Conservation (phyloP, 495 filamentous ascomycete species). For the Xylaria palmicola region DNA sequence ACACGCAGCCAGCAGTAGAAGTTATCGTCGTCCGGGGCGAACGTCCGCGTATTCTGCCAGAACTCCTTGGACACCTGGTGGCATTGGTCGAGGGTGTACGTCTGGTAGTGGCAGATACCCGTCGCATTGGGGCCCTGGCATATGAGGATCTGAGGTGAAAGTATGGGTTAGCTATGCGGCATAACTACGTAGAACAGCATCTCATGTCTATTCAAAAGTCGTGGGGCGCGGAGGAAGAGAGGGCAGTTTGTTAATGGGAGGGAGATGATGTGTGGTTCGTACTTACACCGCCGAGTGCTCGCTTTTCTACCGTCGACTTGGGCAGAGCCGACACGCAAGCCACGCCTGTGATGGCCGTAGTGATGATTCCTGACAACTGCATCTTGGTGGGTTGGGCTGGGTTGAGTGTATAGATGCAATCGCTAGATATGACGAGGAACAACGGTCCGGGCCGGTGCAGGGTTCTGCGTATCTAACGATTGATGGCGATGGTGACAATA, state of each 20-base stretch:
- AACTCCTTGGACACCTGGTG: slow-evolving; percentile 35
- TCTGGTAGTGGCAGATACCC: slow-evolving; percentile 35
- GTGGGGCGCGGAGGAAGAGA: not conserved
- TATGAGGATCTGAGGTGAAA: slow-evolving; percentile 34
- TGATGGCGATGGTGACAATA: not conserved
- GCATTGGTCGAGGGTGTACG: slow-evolving; percentile 38
- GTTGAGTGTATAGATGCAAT: not conserved
- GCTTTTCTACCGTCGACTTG: slow-evolving; percentile 20
- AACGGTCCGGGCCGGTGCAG: too few relatives aligned
- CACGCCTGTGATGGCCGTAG: slow-evolving; percentile 17
- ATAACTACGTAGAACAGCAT: too few relatives aligned
- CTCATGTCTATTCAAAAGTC: too few relatives aligned
- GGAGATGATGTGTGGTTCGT: not conserved
- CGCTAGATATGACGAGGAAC: not conserved
- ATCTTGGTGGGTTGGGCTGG: slow-evolving; percentile 9
- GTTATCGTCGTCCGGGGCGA: slow-evolving; percentile 40
- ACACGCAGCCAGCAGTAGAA: slow-evolving; percentile 42
- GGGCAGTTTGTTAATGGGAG: not conserved
- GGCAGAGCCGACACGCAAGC: slow-evolving; percentile 19
- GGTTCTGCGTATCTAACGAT: not conserved
- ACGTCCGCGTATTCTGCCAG: slow-evolving; percentile 35
- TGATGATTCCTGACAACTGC: slow-evolving; percentile 23
- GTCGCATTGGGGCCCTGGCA: slow-evolving; percentile 44
- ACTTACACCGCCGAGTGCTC: slow-evolving; percentile 36
- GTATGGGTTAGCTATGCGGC: not conserved